Percentiles rank a stretch among this genome's conserved stretches.
phyloP scores from a whole-genome alignment of 495 filamentous ascomycete genomes.

The Letharia lupina region DNA sequence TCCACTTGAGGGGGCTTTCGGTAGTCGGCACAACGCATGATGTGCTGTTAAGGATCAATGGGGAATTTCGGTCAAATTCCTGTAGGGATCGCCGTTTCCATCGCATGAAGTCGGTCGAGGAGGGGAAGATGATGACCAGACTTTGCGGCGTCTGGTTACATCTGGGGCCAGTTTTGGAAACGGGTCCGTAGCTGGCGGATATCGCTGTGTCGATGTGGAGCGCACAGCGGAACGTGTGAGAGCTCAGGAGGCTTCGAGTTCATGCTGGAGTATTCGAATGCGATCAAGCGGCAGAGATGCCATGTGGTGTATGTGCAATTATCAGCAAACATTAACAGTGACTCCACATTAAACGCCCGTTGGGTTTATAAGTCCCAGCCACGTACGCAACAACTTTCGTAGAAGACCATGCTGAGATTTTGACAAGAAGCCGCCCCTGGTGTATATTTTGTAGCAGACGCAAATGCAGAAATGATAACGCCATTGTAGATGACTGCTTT shows the following conservation, averaged over 20 bases:
- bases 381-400: not conserved
- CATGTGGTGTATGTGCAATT: not conserved
- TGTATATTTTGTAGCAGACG: not conserved
- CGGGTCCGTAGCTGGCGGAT: not conserved
- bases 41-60: not conserved
- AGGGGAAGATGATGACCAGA: not conserved
- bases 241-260: not conserved
- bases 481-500: not conserved
- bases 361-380: not conserved
- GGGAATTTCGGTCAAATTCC: not conserved
- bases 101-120: not conserved
- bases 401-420: not conserved
- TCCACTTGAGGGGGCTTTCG: not conserved
- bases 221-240: not conserved
- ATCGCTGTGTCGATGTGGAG: not conserved
- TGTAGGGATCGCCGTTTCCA: not conserved
- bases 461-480: conserved; percentile 1
- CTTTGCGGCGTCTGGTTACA: not conserved
- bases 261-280: not conserved
- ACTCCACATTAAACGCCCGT: not conserved
- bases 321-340: conserved; percentile 1
- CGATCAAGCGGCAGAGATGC: not conserved
- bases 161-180: not conserved
- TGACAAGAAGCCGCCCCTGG: conserved; percentile 10
- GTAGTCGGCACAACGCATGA: conserved; percentile 1